Evolutionary conservation across 257 asterid genomes (phyloP).

Genomic region (Phtheirospermum japonicum): DNA sequence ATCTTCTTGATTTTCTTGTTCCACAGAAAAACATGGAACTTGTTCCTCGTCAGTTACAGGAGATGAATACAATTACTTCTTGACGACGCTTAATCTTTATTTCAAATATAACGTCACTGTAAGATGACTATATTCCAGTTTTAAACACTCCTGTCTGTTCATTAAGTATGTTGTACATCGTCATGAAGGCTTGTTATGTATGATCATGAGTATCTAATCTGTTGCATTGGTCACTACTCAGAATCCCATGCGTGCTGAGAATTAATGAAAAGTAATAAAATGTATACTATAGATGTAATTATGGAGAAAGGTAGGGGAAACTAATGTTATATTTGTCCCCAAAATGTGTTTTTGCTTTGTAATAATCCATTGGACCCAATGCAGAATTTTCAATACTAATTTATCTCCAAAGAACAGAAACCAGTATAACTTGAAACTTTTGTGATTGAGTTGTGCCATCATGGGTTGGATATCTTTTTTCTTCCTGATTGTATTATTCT

Average conservation of each 20-base stretch:
- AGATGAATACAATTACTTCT: conserved; percentile 76
- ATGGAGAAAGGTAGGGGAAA: background rate
- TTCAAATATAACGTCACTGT: conserved; percentile 87
- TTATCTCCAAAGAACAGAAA: too few species aligned
- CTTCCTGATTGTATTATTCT: background rate
- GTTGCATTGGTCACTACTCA: conserved; percentile 10
- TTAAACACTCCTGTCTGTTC: conserved; percentile 2
- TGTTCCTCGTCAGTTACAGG: conserved; percentile 64
- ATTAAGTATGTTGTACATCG: conserved; percentile 11
- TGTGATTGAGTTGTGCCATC: background rate
- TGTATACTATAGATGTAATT: background rate
- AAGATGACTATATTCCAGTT: conserved; percentile 37
- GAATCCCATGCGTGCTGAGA: background rate
- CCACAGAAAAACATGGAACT: conserved; percentile 93
- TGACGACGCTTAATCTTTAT: conserved; percentile 67
- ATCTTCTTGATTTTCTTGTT: conserved; percentile 24
- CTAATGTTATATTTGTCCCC: background rate
- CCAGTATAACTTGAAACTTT: too few species aligned
- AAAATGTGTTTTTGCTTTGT: too few species aligned
- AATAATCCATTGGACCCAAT: too few species aligned
- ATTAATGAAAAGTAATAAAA: background rate
- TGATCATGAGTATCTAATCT: conserved; percentile 8
- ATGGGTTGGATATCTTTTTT: background rate
- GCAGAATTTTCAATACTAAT: too few species aligned
- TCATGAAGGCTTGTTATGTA: conserved; percentile 9